These are phyloP conservation scores for Suaeda aralocaspica DNA, from an alignment of 148 eudicot genomes.

Conservation along the genomic window DNA sequence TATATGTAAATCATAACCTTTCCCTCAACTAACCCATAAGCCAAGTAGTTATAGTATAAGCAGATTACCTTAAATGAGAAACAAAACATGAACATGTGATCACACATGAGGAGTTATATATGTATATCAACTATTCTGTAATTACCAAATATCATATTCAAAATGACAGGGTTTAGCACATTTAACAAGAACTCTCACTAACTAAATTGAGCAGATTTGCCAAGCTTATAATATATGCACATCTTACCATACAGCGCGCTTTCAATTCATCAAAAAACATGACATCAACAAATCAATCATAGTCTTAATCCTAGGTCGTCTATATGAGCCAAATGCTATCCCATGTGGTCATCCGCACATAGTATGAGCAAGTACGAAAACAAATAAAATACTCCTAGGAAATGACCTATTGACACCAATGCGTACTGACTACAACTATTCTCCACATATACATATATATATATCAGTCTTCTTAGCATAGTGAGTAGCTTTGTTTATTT, in stretches of 20 bases:
- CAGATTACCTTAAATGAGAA: constrained; percentile 3
- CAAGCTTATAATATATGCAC: constrained; percentile 1
- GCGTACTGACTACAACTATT: constrained; percentile 9
- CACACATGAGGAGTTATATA: constrained; percentile 14
- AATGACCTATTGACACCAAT: constrained; percentile 20
- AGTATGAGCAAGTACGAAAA: no score
- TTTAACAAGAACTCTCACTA: constrained; percentile 8
- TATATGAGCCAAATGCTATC: no score
- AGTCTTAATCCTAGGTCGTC: no score
- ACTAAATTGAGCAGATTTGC: neutral
- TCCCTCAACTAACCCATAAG: neutral
- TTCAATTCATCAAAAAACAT: neutral
- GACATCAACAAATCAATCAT: constrained; percentile 7
- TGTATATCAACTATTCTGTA: neutral
- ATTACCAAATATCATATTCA: constrained; percentile 6
- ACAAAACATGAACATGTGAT: constrained; percentile 24
- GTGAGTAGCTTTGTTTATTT: no score
- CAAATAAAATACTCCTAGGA: constrained; percentile 1
- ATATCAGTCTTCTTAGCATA: neutral
- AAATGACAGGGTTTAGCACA: constrained; percentile 7
- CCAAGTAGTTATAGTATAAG: neutral
- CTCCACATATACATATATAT: neutral
- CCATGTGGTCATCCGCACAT: no score
- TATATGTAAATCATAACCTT: neutral
- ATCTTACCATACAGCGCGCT: neutral